Evolutionary conservation across 2,329 filamentous ascomycete genomes (phyloP), one percentile per base, ranked within the genome.

Genomic region (Aspergillus pseudoviridinutans): DNA sequence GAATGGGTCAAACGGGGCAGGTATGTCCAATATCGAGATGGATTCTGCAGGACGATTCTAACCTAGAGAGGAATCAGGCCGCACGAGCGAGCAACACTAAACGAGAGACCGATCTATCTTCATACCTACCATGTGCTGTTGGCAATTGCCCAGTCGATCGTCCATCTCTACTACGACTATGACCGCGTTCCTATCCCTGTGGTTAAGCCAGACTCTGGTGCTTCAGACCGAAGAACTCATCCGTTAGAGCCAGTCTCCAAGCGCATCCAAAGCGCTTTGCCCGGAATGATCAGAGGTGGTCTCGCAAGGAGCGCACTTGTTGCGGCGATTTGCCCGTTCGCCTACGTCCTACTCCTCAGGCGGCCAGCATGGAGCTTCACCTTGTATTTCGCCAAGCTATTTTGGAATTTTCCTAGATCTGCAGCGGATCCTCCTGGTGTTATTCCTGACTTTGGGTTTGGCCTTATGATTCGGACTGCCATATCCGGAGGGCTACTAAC

Each of bases 71-170:
- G 59, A 57, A 68, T 38, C 24, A 79, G 77, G 59, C 69, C 77
- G 10, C 80, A 82, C 63, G 90, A 94, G 71, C 84, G 92, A 38
- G 82, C 88, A 22, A 82, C 86, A 53, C 76, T 97, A 58, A 97
- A 97, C 71, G 93, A 97, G 78, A 85, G 89, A 62, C 88, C 91
- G 0, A 82, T 97, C 27, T 94, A 92, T 70, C 79, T 96, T 52
- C 86, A 90, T 35, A 84, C 83, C 58, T 86, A 89, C 67, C 84
- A 94, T 63, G 69, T 87, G 3, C 73, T 87, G 0, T 80, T 94
- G 47, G 90, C 89, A 3, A 58, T 89, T 9, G 75, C 82, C n/a
- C 90, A 96, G 72, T 85, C 88, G 1, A 67, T 82, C 10, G 68
- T 83, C 32, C 92, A 97, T 70, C 78, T 96, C 17, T 85, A 83